phyloP scores from a whole-genome alignment of 257 asterid genomes.

The Penstemon eatonii region DNA sequence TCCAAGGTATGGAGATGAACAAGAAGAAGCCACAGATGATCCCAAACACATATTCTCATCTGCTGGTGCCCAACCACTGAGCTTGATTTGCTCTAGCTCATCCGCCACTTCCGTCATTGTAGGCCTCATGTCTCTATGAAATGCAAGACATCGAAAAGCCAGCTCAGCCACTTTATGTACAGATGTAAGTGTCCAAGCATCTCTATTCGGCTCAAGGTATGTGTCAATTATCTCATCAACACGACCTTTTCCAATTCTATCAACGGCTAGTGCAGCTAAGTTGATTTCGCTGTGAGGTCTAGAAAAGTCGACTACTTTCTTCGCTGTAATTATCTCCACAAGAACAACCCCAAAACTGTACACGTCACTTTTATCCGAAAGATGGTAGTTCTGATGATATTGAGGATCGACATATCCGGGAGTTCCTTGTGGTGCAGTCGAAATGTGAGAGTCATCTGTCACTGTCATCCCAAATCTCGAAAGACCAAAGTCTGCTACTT shows the following conservation, averaged over 20 bases:
- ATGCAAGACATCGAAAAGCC: conserved; percentile 92
- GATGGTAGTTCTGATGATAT: conserved; percentile 91
- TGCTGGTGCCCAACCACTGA: conserved; percentile 70
- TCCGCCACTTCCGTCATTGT: conserved; percentile 94
- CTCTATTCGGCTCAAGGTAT: conserved; percentile 72
- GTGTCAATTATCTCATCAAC: conserved; percentile 85
- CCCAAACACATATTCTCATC: conserved; percentile 55
- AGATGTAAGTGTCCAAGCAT: conserved; percentile 91
- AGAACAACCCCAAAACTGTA: conserved; percentile 97
- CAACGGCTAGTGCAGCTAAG: conserved; percentile 80
- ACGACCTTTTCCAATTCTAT: conserved; percentile 77
- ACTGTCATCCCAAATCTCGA: conserved; percentile 87
- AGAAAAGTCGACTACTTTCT: conserved; percentile 83
- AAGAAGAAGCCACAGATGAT: conserved; percentile 64
- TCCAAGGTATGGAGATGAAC: conserved; percentile 63
- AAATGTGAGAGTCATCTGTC: conserved; percentile 88
- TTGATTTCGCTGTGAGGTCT: conserved; percentile 79
- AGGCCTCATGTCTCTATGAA: conserved; percentile 88
- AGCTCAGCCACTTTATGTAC: conserved; percentile 80
- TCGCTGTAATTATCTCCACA: conserved; percentile 80
- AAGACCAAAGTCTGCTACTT: conserved; percentile 92
- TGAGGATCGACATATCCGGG: conserved; percentile 97
- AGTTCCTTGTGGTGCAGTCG: conserved; percentile 97
- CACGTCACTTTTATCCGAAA: conserved; percentile 91
- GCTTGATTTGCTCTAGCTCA: conserved; percentile 84